Base-by-base conservation (phyloP, 768 basidiomycete genomes). In the Amanita rubescens region DNA sequence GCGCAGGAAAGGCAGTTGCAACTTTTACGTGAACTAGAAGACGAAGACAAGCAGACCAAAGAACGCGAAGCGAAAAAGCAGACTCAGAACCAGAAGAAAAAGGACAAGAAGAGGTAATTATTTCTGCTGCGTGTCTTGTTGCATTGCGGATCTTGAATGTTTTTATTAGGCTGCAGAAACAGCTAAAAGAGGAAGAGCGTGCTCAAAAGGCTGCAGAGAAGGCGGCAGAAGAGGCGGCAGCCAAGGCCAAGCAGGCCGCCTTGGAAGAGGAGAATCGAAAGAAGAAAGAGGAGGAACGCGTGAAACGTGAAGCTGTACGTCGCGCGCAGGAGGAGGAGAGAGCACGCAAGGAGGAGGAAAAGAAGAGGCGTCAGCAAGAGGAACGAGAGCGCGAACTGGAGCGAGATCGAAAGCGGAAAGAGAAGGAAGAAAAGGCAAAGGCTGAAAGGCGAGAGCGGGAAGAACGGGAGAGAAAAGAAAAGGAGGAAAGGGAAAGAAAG, bases 81-180 rank as follows among this genome's bases (percentile, higher is more conserved):
- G 66, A 88, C 85, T 57, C 90, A 92, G 71, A 94, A 96, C 80
- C 94, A 94, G 80, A 98, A 96, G 80, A 99, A 97, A 78, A 96
- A 97, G 70, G 97, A 97, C 76, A 94, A 93, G 80, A 77, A 77
- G 67, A 85, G 75, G 94, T 95, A 60, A 20, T 6, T 8, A 30
- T 30, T 8, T 9, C 51, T n/a, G 75, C 64, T 22, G 32, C 53
- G 34, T 55, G 22, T 34, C 14, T 9, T 44, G 43, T 45, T 44
- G 27, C 46, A 42, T 55, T 44, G 44, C 15, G 15, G 48, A 43
- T 56, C 30, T 55, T n/a, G n/a, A 55, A 22, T 24, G 44, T 30
- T 54, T n/a, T 20, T 24, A 30, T 22, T 60, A 97, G 94, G 72
- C 82, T 81, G 67, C 94, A 96, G 73, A 96, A 95, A 69, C 75